Evolutionary conservation across 129 eudicot species (phyloP), one percentile per base, ranked within the genome.

Genomic region (Artemisia argyi): DNA sequence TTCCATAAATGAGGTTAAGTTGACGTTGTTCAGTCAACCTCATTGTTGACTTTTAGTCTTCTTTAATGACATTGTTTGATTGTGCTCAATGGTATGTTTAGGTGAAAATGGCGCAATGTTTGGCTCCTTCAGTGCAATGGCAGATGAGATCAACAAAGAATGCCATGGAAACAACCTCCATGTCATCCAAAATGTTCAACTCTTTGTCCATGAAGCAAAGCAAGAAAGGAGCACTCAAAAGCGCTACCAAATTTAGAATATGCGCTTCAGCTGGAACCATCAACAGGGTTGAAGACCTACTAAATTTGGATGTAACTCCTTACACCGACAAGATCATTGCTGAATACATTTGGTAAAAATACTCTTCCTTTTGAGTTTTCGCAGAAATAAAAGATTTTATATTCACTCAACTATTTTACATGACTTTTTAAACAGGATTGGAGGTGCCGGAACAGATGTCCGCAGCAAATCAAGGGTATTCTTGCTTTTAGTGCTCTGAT

Each of bases 111-210:
- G 99, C 99, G 11, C 94, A 88, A 69, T 88, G 90, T 72, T 83
- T 90, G 83, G 97, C 97, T 81, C 99, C 99, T 30, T 86, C 94
- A 10, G 90, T 82, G 78, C 97, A 95, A 90, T 90, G 93, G 96
- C 91, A 90, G 79, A 90, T 80, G 91, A 83, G 84, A 66, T 49
- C 69, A 61, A 35, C 89, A 69, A 94, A 80, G 67, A 82, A 63
- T 73, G 76, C 89, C 17, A 79, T 60, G 65, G 81, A 79, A 57
- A 68, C 86, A 54, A 84, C 82, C 53, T 83, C 86, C 11, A 17
- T 95, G 89, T 74, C 83, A 6, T 66, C 91, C 69, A 95, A 86
- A 73, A 88, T 83, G 84, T 83, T 83, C 87, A 83, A 85, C 81
- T 83, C 96, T 16, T 78, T 95, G 57, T 83, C 86, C 17, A 30